Base-by-base conservation (phyloP, 345 rosid species). In the Bretschneidera sinensis region DNA sequence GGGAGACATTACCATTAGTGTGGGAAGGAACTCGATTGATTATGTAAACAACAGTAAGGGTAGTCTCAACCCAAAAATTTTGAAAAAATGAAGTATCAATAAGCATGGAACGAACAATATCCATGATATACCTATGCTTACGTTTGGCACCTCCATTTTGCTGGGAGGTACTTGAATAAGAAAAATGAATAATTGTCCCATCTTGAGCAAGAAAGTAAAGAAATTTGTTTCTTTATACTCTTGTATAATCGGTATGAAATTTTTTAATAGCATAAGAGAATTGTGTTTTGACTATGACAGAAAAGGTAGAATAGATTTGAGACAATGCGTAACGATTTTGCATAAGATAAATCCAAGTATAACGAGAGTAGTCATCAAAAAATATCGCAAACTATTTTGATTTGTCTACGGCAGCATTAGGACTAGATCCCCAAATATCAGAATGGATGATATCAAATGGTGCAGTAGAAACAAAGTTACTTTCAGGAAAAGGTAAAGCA, bases 391-490 rank as follows among this genome's bases (percentile, higher is more conserved):
- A 48, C 0, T 48, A 48, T 48, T n/a, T 0, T 8, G n/a, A 15
- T 8, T n/a, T n/a, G 17, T n/a, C 19, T 18, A 48, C 8, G 52
- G 52, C 9, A n/a, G n/a, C n/a, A n/a, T n/a, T n/a, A n/a, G n/a
- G n/a, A n/a, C n/a, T n/a, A n/a, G n/a, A n/a, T n/a, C 52, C 16
- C 52, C 52, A 48, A 48, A 48, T 48, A 48, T 48, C 52, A 15
- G 2, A 48, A 1, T 48, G 52, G 6, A 48, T n/a, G 6, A 48
- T 6, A n/a, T 14, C 52, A 48, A 48, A 48, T 8, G 52, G 20
- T 8, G 52, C 19, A n/a, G 6, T 8, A 11, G 52, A 48, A 0
- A 48, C 19, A 14, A n/a, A 14, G 6, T 48, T 18, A 48, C 52
- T 48, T 8, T 15, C 19, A 11, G 18, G 6, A 18, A 48, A 48